Evolutionary conservation across 768 basidiomycete genomes (phyloP).

Genomic region (Pleurotus tuber-regium): DNA sequence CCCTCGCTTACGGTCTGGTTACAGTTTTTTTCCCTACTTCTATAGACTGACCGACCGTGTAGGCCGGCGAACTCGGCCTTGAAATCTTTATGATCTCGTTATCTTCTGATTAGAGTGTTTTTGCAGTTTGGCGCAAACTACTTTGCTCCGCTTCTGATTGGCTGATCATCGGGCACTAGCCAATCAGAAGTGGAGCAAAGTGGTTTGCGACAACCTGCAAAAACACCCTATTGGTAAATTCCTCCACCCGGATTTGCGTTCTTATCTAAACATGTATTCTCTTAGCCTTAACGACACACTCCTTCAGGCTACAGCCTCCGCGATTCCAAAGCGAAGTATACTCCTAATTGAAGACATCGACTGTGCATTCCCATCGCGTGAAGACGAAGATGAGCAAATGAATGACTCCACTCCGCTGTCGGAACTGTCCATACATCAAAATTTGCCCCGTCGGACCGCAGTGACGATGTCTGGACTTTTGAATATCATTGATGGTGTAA

Average conservation of each 20-base stretch:
- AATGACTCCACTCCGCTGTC: conserved; percentile 3
- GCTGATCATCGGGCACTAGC: too few relatives aligned
- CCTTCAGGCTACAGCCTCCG: conserved; percentile 42
- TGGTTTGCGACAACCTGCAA: too few relatives aligned
- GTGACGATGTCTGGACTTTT: conserved; percentile 56
- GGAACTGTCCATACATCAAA: not conserved
- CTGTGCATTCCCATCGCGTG: conserved; percentile 51
- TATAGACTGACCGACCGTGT: not conserved
- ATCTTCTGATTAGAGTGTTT: conserved; percentile 41
- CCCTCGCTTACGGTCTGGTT: not conserved
- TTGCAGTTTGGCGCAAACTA: too few relatives aligned
- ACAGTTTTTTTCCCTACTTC: conserved; percentile 37
- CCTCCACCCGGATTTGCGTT: not conserved
- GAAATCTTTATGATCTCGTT: conserved; percentile 76
- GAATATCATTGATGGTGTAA: conserved; percentile 59
- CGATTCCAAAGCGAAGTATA: conserved; percentile 52
- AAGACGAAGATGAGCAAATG: conserved; percentile 38
- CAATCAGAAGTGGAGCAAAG: too few relatives aligned
- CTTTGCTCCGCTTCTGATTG: too few relatives aligned
- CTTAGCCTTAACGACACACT: conserved; percentile 50
- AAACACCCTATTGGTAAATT: too few relatives aligned
- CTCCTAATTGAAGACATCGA: conserved; percentile 62
- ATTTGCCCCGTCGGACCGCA: conserved; percentile 17
- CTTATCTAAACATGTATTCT: not conserved
- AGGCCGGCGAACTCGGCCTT: conserved; percentile 66